Conservation (phyloP, 768 basidiomycete species). For the Galerina marginata region DNA sequence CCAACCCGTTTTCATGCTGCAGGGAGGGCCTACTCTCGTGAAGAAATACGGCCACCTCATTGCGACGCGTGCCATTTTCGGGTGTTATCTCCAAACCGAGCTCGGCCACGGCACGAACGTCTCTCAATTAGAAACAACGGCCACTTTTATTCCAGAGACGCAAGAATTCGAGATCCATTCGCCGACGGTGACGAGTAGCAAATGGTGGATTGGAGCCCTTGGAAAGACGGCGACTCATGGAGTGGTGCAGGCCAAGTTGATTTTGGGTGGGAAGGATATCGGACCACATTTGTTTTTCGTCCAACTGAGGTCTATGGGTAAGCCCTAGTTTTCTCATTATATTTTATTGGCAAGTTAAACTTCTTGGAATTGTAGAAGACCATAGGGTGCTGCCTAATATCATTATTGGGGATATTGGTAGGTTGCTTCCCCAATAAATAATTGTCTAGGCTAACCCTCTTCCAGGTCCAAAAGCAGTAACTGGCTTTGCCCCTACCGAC, state of each 20-base stretch:
- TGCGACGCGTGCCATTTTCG: conserved; percentile 62
- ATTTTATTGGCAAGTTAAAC: background rate
- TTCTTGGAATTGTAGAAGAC: conserved; percentile 46
- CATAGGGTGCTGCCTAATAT: conserved; percentile 67
- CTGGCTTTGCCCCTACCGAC: conserved; percentile 55
- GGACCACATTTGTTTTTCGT: conserved; percentile 82
- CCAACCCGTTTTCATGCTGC: conserved; percentile 67
- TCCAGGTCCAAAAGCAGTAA: conserved; percentile 63
- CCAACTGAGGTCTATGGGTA: conserved; percentile 68
- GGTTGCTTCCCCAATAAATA: background rate
- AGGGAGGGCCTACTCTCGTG: conserved; percentile 60
- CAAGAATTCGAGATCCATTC: conserved; percentile 79
- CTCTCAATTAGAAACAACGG: conserved; percentile 71
- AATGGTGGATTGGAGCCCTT: conserved; percentile 84
- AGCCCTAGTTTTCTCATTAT: conserved; percentile 6
- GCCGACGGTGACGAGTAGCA: conserved; percentile 73
- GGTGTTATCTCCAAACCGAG: conserved; percentile 80
- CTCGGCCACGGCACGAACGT: conserved; percentile 83
- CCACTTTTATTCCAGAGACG: conserved; percentile 70
- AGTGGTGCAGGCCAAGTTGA: conserved; percentile 75
- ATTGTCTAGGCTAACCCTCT: background rate
- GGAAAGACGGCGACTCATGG: conserved; percentile 79
- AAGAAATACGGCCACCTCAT: conserved; percentile 57
- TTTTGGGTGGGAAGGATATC: conserved; percentile 60
- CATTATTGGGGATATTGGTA: conserved; percentile 72